Base-by-base conservation (phyloP, 2,329 filamentous ascomycete species). In the Fusarium aywerte region DNA sequence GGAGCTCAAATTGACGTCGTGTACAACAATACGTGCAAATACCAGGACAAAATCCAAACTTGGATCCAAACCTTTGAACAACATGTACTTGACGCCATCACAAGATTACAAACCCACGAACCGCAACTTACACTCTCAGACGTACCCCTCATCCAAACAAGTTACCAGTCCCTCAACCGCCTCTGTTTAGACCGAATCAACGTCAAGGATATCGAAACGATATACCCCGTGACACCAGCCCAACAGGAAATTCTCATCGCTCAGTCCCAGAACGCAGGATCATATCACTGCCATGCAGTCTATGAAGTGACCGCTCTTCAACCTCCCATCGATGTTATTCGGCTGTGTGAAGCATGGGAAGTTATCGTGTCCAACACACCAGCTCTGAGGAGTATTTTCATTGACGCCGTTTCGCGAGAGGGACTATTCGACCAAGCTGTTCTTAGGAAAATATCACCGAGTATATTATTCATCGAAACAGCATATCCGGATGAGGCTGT, bases 401-500 rank as follows among this genome's bases (percentile, higher is more conserved):
- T 81, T 40, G 83, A 84, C 43, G 84, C 83, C 32, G 76, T 84
- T 13, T 81, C 82, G 12, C 78, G 81, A 35, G 78, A 81, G 7
- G 82, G 82, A 0, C 73, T 86, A 0, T 86, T 82, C 57, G 83
- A 86, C 57, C 82, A 82, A 66, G 77, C 86, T 12, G 75, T 87
- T 7, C 72, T 87, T 3, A 78, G 79, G 10, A 80, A 78, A 44
- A 77, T 79, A 16, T 85, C 83, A 0, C 83, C 84, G 1, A 80
- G 77, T 33, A 85, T 86, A 80, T 75, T 86, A 6, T 86, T 86
- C 52, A 80, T 87, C 42, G 84, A 86, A 50, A 80, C 80, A 3
- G 76, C 75, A 1, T 51, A 71, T 69, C 78, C 45, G 59, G 78
- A 55, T 72, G 81, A 68, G 71, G 83, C 68, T 72, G 79, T 56